These are phyloP conservation scores for Sarocladiaceae sp. DNA, from an alignment of 2,329 filamentous ascomycete genomes.

Conservation along the genomic window DNA sequence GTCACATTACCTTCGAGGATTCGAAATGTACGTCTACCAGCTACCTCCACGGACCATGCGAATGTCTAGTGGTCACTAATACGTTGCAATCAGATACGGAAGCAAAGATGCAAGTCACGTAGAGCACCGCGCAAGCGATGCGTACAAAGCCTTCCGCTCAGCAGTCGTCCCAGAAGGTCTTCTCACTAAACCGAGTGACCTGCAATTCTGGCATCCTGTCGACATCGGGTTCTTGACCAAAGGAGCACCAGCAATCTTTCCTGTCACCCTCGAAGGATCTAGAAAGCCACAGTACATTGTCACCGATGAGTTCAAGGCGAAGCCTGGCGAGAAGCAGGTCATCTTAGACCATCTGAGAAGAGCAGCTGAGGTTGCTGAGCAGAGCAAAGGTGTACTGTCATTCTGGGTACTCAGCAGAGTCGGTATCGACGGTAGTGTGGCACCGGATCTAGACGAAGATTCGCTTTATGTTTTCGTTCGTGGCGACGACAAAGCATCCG, in stretches of 20 bases:
- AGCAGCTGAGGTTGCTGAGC: neutral
- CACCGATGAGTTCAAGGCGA: neutral
- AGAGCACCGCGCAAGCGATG: constrained; percentile 13
- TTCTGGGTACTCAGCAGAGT: neutral
- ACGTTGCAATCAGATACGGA: constrained; percentile 10
- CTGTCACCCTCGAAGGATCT: neutral
- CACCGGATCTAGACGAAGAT: neutral
- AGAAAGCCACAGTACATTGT: neutral
- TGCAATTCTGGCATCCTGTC: constrained; percentile 12
- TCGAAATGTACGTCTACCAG: constrained; percentile 17
- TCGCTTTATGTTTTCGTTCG: neutral
- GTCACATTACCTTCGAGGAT: constrained; percentile 13
- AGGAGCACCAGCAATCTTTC: neutral
- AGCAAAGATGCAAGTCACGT: constrained; percentile 12
- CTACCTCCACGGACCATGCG: no score
- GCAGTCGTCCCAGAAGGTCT: constrained; percentile 13
- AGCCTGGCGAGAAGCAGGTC: neutral
- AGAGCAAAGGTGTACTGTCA: neutral
- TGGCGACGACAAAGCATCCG: neutral
- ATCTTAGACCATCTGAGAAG: neutral
- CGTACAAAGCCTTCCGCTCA: constrained; percentile 14
- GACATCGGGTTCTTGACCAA: constrained; percentile 11
- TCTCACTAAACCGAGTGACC: constrained; percentile 13
- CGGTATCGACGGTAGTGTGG: neutral
- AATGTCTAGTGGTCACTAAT: no score